Base-by-base conservation (phyloP, 768 basidiomycete genomes). In the Imleria badia region DNA sequence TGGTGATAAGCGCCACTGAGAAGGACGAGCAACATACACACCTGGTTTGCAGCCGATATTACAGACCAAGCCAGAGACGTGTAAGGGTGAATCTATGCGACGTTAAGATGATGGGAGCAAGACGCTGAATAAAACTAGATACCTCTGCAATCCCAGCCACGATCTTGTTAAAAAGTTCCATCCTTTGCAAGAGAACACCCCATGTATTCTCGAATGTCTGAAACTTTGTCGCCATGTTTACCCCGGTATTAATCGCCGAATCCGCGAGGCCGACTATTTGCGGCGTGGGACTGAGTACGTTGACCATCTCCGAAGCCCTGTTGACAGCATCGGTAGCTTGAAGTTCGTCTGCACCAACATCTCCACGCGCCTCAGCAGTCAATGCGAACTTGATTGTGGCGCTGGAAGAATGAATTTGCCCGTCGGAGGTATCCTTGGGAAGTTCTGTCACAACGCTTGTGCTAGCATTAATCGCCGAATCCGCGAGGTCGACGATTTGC, bases 41-140 rank as follows among this genome's bases (percentile, higher is more conserved):
- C 63, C 51, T 62, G 41, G n/a, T 51, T 62, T 10, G 60, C 53
- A 48, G 63, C 60, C 10, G 60, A 65, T 42, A 65, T 55, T 5
- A 65, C 63, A 15, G 63, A 64, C 52, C 56, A 64, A 13, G 63
- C 60, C n/a, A 64, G 29, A 6, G 60, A 59, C 1, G 52, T 30
- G 15, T 59, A 64, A 2, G 63, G 63, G 14, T 64, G 56, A 47
- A 64, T 44, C 63, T 64, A 31, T 22, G 20, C 3, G 26, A 29
- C 15, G 14, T 41, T 61, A 13, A 59, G 49, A 39, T 23, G 14
- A 19, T 14, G 22, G 12, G 13, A n/a, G 5, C n/a, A 3, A 41
- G 22, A 23, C 17, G 2, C 1, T 14, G 26, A 33, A 47, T 1
- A 33, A 47, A 1, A 30, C 11, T 7, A 44, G 0, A 30, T 53